These are phyloP conservation scores for Prunella vulgaris DNA, from an alignment of 257 asterid species.

Conservation along the genomic window DNA sequence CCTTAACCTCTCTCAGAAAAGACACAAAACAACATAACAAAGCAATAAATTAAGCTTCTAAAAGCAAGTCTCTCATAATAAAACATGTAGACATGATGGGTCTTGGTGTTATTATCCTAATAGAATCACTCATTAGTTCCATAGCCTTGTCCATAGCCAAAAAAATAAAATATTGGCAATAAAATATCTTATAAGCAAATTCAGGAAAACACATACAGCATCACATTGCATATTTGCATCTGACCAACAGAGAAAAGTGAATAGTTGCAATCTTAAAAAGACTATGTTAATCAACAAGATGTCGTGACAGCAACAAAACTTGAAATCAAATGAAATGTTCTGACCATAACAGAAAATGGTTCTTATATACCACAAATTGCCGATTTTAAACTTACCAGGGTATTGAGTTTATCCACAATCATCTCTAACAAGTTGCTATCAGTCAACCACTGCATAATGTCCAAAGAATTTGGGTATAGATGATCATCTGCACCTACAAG, in stretches of 20 bases:
- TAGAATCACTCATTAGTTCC: background rate
- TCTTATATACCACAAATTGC: background rate
- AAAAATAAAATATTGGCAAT: background rate
- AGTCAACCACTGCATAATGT: constrained; percentile 93
- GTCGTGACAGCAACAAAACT: background rate
- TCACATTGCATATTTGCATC: background rate
- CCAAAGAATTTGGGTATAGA: constrained; percentile 66
- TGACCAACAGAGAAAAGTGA: constrained; percentile 8
- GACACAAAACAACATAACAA: background rate
- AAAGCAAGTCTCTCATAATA: background rate
- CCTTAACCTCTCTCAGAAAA: background rate
- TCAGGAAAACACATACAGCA: background rate
- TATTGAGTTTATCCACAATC: constrained; percentile 86
- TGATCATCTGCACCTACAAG: constrained; percentile 93
- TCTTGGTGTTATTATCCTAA: background rate
- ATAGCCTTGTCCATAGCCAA: background rate
- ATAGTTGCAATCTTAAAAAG: background rate
- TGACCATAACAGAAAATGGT: constrained; percentile 7
- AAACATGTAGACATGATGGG: background rate
- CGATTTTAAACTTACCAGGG: constrained; percentile 48
- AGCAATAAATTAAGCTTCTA: background rate
- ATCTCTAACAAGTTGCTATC: constrained; percentile 84
- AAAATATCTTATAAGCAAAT: background rate
- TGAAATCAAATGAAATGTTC: background rate
- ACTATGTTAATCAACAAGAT: background rate